These are phyloP conservation scores for Tephrocybe sp. DNA, from an alignment of 768 basidiomycete species.

Conservation along the genomic window DNA sequence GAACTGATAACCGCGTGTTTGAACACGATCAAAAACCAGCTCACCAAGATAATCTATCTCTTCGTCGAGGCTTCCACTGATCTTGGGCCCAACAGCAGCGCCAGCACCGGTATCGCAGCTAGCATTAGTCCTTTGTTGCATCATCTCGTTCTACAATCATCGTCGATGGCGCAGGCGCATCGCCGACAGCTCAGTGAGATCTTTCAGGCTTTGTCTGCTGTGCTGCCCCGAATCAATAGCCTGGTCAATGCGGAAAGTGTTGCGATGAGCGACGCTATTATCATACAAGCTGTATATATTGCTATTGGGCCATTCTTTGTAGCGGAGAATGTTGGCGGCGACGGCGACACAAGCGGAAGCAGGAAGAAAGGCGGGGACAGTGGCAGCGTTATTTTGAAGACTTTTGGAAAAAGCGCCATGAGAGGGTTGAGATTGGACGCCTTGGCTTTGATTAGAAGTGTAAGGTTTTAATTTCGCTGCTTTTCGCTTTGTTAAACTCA, in stretches of 20 bases:
- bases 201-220: conserved; percentile 70
- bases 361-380: conserved; percentile 57
- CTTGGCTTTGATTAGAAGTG: conserved; percentile 80
- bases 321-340: conserved; percentile 60
- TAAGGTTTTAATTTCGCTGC: conserved; percentile 48
- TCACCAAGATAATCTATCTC: conserved; percentile 80
- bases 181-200: conserved; percentile 62
- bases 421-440: conserved; percentile 81
- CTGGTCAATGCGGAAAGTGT: conserved; percentile 73
- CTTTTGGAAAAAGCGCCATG: conserved; percentile 79
- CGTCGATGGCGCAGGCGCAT: conserved; percentile 31
- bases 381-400: conserved; percentile 58
- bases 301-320: conserved; percentile 95
- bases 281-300: conserved; percentile 92
- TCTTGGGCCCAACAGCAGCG: conserved; percentile 16
- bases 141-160: conserved; percentile 46
- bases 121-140: conserved; percentile 50
- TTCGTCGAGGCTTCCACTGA: conserved; percentile 74
- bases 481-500: background rate
- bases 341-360: conserved; percentile 39
- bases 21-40: conserved; percentile 72
- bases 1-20: conserved; percentile 86
- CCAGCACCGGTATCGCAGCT: conserved; percentile 26
- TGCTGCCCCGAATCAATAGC: conserved; percentile 72
- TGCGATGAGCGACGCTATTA: conserved; percentile 86